phyloP scores from a whole-genome alignment of 805 yeast genomes.

The Pichia occidentalis region DNA sequence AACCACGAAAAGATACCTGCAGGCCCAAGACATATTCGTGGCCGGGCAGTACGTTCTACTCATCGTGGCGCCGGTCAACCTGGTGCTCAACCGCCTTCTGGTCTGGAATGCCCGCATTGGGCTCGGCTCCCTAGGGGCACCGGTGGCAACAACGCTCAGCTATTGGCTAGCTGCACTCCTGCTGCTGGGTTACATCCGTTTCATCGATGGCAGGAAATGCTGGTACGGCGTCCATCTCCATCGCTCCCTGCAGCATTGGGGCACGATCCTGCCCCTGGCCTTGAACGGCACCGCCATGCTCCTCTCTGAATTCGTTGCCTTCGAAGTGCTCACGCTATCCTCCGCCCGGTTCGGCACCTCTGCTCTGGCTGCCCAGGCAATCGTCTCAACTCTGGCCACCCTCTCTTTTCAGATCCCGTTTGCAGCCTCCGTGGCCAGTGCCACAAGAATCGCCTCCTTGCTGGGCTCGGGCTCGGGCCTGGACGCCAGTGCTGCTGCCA shows the following conservation, averaged over 20 bases:
- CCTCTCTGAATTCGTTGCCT: conserved; percentile 68
- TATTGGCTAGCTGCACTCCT: conserved; percentile 57
- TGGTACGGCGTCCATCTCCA: conserved; percentile 21
- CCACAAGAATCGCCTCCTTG: conserved; percentile 68
- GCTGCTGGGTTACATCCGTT: conserved; percentile 37
- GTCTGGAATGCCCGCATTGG: conserved; percentile 51
- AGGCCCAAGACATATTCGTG: conserved; percentile 65
- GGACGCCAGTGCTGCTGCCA: conserved; percentile 14
- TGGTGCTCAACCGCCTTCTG: conserved; percentile 49
- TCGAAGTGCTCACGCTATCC: conserved; percentile 57
- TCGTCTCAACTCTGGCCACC: conserved; percentile 56
- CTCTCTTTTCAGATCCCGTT: conserved; percentile 61
- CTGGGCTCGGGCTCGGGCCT: conserved; percentile 42
- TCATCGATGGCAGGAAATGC: conserved; percentile 35
- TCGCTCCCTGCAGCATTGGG: conserved; percentile 44
- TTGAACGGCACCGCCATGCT: conserved; percentile 63
- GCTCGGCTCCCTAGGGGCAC: conserved; percentile 63
- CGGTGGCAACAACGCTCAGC: conserved; percentile 56
- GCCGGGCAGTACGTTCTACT: conserved; percentile 62
- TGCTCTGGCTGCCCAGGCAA: conserved; percentile 60
- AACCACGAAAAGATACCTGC: conserved; percentile 58
- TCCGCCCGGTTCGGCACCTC: conserved; percentile 54
- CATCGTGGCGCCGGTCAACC: conserved; percentile 63
- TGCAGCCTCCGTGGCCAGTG: conserved; percentile 58
- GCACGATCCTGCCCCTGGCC: conserved; percentile 49